Percentiles rank a stretch among this genome's conserved stretches.
Conservation (phyloP, 2,329 filamentous ascomycete species). For the Microdochium paspali region DNA sequence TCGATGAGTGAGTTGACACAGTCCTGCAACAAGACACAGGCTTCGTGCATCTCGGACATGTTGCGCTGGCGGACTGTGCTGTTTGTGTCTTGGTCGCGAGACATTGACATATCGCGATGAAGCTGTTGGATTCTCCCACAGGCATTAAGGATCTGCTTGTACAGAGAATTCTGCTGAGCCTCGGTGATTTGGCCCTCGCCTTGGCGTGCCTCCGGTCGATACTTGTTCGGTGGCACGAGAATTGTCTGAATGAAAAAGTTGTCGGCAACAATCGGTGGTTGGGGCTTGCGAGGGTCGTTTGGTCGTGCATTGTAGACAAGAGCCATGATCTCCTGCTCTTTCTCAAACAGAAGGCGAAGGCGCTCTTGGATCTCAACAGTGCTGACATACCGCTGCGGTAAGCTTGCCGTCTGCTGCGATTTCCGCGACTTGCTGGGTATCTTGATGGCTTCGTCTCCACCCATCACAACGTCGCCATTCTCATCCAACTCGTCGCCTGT, state of each 20-base stretch:
- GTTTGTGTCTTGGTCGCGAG: slow-evolving; percentile 23
- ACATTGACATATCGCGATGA: slow-evolving; percentile 54
- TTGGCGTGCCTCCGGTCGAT: slow-evolving; percentile 75
- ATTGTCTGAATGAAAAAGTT: slow-evolving; percentile 92
- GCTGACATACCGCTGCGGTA: slow-evolving; percentile 65
- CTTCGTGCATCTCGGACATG: slow-evolving; percentile 69
- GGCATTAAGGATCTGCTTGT: slow-evolving; percentile 72
- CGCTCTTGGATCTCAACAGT: slow-evolving; percentile 76
- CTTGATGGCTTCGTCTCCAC: slow-evolving; percentile 31
- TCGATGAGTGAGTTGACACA: slow-evolving; percentile 90
- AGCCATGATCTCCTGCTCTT: slow-evolving; percentile 74
- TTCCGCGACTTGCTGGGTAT: slow-evolving; percentile 22
- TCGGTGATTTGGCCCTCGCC: slow-evolving; percentile 77
- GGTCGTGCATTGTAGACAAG: slow-evolving; percentile 79
- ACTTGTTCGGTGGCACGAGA: slow-evolving; percentile 86
- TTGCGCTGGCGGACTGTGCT: slow-evolving; percentile 41
- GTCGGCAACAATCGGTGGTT: slow-evolving; percentile 38
- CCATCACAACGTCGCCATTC: slow-evolving; percentile 49
- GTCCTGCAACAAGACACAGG: slow-evolving; percentile 79
- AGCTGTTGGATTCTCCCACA: slow-evolving; percentile 68
- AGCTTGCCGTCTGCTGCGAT: slow-evolving; percentile 18
- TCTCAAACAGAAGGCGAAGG: slow-evolving; percentile 71
- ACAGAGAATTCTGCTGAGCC: slow-evolving; percentile 77
- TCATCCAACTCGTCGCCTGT: slow-evolving; percentile 39
- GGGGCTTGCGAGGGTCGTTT: slow-evolving; percentile 47